Base-by-base conservation (phyloP, 495 filamentous ascomycete species). In the Jackrogersella multiformis region DNA sequence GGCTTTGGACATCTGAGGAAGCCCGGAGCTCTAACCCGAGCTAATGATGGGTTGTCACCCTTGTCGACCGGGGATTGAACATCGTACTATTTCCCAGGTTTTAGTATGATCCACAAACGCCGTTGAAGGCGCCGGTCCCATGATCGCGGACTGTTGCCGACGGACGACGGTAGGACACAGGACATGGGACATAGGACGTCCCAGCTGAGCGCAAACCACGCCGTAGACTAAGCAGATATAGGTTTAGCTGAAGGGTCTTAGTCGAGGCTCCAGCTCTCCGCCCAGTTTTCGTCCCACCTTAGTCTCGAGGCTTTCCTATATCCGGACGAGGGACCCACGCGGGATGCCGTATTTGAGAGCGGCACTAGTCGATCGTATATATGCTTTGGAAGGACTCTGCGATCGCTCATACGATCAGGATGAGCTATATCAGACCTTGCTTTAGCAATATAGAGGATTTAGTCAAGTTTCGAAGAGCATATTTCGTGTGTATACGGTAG, bases 351-450 rank as follows among this genome's bases (percentile, higher is more conserved):
- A 34, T 23, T 24, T 16, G 51, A 42, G n/a, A 41, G 51, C 42
- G 42, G 46, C 60, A 39, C 56, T 69, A 61, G 56, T 49, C 7
- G 51, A 53, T 56, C 67, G 36, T 39, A 21, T 28, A 39, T 39
- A 16, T 35, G 51, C 56, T 46, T 61, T 46, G 67, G 67, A 70
- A 70, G 38, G 56, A 70, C 67, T 70, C 61, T 70, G 67, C 67
- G 67, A 70, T 70, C 67, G 53, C 38, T 42, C 23, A 20, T 54
- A 62, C 45, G 28, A 39, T 30, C 15, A 35, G 26, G 35, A 30
- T 15, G 52, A n/a, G 26, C 26, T 7, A 32, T 34, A 23, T 66
- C 28, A 45, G 36, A 23, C n/a, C 20, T 28, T 58, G 32, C 48
- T 44, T 48, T 16, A 20, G 46, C 15, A 21, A 52, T 53, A n/a